phyloP scores from a whole-genome alignment of 2,329 filamentous ascomycete genomes.

The Byssochlamys sp. region DNA sequence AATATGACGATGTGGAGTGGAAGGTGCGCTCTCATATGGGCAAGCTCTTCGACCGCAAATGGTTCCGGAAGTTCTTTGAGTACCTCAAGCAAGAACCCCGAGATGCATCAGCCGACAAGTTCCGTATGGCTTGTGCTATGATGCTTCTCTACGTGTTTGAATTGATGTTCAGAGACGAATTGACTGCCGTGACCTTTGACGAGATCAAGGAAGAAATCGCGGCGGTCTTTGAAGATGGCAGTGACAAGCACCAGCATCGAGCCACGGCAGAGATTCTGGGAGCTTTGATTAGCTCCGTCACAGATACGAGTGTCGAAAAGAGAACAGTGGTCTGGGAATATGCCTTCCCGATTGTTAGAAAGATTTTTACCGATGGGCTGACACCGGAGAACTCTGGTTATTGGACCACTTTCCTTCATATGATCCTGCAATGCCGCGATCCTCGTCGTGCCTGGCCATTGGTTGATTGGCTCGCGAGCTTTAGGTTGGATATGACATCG shows the following conservation, averaged over 20 bases:
- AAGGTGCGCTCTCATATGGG: constrained; percentile 70
- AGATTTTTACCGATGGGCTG: constrained; percentile 79
- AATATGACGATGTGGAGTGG: constrained; percentile 73
- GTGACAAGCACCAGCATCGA: constrained; percentile 93
- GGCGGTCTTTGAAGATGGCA: constrained; percentile 79
- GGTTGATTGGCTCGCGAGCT: constrained; percentile 69
- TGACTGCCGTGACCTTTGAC: constrained; percentile 69
- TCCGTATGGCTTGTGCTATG: constrained; percentile 79
- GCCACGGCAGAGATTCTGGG: constrained; percentile 90
- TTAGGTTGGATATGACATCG: constrained; percentile 84
- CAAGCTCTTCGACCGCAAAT: constrained; percentile 65
- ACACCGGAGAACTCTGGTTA: constrained; percentile 91
- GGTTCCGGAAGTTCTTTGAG: constrained; percentile 79
- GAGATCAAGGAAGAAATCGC: constrained; percentile 75
- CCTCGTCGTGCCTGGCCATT: constrained; percentile 79
- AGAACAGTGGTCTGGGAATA: constrained; percentile 77
- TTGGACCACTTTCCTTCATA: constrained; percentile 88
- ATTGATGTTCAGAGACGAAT: constrained; percentile 64
- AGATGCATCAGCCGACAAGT: constrained; percentile 70
- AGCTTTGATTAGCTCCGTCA: constrained; percentile 69
- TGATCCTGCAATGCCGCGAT: constrained; percentile 80
- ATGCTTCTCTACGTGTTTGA: constrained; percentile 85
- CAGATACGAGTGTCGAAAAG: constrained; percentile 64
- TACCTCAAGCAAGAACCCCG: constrained; percentile 95
- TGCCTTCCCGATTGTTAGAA: constrained; percentile 75